Base-by-base conservation (phyloP, 192 early-diverging fungal species). In the Helicostylum pulchrum region DNA sequence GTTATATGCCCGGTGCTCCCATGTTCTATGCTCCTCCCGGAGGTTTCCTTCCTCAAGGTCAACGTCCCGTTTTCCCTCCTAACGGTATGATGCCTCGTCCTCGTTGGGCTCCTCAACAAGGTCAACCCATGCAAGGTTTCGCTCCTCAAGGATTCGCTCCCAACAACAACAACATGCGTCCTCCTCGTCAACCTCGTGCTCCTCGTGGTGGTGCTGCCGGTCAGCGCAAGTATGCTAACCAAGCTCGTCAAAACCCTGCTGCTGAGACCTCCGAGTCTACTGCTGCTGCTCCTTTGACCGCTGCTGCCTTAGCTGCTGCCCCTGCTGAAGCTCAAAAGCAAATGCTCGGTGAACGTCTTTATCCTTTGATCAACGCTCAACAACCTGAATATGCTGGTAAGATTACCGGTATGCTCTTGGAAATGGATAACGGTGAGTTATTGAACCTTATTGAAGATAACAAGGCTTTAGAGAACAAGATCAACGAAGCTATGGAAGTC, bases 381-480 rank as follows among this genome's bases (percentile, higher is more conserved):
- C 83, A 92, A 69, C 84, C 85, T 55, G 81, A 87, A 43, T 77
- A 83, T 60, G 93, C 96, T 56, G 93, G 94, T 71, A 98, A 99
- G 89, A 93, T 99, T 75, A 98, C 96, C 21, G 97, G 97, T 64
- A 98, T 99, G 96, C 65, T 72, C 59, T 83, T 98, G 60, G 96
- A 99, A 81, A 99, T 98, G 96, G 94, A 98, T 76, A 94, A 95
- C 71, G 78, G 83, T 64, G 97, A 99, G 75, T 81, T 98, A 63
- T 80, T 98, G 66, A 86, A 91, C 77, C 71, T 98, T 55, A 73
- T 97, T 61, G 95, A 96, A 79, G 85, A 86, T 75, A 72, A 76
- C 36, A 87, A 85, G 48, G 94, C 91, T 19, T 86, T 94, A 47
- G 69, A 82, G 36, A 79, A 62, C 58, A 97, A 96, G 88, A 86